Percentiles rank a stretch among this genome's conserved stretches.
Evolutionary conservation across 2,329 filamentous ascomycete species (phyloP).

Genomic region (Colletotrichum agaves): DNA sequence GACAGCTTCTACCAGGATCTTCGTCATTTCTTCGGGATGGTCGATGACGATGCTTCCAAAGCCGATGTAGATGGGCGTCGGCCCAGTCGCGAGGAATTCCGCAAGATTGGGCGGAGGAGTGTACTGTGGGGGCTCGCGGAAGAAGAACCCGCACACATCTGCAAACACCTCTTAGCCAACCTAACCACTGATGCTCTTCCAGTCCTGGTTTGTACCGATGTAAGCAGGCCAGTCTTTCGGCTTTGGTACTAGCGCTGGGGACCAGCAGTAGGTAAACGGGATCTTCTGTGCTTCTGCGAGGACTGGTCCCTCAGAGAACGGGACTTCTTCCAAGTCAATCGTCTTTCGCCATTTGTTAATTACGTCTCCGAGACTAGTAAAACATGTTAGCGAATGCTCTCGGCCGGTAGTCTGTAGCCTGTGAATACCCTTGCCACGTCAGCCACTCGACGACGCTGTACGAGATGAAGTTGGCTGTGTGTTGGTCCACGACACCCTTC

Average conservation of each 20-base stretch:
- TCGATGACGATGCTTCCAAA: constrained; percentile 38
- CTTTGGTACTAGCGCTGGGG: constrained; percentile 72
- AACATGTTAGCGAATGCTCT: not conserved
- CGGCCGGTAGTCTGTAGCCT: rapidly evolving
- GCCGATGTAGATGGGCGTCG: constrained; percentile 43
- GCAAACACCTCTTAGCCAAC: not conserved
- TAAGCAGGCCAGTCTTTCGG: constrained; percentile 72
- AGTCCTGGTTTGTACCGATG: constrained; percentile 55
- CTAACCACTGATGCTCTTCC: too few relatives aligned
- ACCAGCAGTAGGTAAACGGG: constrained; percentile 85
- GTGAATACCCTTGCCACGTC: constrained; percentile 74
- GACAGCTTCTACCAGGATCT: constrained; percentile 30
- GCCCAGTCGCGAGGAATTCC: constrained; percentile 65
- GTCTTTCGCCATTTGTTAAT: constrained; percentile 79
- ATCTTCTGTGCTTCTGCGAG: constrained; percentile 74
- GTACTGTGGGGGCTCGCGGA: constrained; percentile 40
- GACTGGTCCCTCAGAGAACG: constrained; percentile 76
- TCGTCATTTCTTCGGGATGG: constrained; percentile 30
- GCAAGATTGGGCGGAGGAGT: constrained; percentile 64
- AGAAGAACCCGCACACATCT: constrained; percentile 42
- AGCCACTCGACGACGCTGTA: constrained; percentile 80
- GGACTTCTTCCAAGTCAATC: constrained; percentile 73
- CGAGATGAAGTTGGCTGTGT: constrained; percentile 75
- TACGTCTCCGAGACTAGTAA: constrained; percentile 70
- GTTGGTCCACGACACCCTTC: constrained; percentile 58